phyloP scores from a whole-genome alignment of 805 yeast species.

The Candida incommunis region DNA sequence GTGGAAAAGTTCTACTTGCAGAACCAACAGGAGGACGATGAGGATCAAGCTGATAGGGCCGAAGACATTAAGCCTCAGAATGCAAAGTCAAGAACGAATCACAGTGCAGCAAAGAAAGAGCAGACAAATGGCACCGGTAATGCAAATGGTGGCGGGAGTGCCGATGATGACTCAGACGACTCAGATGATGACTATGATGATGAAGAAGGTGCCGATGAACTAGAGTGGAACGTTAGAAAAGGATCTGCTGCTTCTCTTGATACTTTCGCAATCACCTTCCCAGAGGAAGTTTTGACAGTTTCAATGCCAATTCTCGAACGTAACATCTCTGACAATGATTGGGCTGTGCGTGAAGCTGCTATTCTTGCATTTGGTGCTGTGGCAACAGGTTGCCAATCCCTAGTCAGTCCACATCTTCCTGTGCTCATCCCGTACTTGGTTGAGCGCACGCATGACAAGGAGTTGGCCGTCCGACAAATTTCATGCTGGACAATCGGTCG shows the following conservation, averaged over 20 bases:
- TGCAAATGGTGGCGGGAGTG: conserved; percentile 16
- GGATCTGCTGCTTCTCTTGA: conserved; percentile 93
- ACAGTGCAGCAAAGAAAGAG: conserved; percentile 11
- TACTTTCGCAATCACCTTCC: conserved; percentile 52
- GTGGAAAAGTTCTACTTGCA: conserved; percentile 57
- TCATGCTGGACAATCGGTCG: conserved; percentile 93
- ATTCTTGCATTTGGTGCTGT: conserved; percentile 92
- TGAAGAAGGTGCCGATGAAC: conserved; percentile 49
- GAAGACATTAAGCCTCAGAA: conserved; percentile 79
- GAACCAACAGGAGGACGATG: conserved; percentile 61
- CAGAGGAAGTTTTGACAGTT: conserved; percentile 49
- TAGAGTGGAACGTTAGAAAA: conserved; percentile 84
- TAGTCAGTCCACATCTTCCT: conserved; percentile 57
- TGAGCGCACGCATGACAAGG: conserved; percentile 56
- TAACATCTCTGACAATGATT: conserved; percentile 50
- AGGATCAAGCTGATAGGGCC: conserved; percentile 62
- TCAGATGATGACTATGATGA: conserved; percentile 62
- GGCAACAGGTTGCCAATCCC: conserved; percentile 67
- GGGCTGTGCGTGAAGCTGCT: conserved; percentile 90
- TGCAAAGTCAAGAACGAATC: conserved; percentile 46
- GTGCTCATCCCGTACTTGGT: conserved; percentile 73
- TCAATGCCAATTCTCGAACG: conserved; percentile 66
- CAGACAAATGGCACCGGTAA: conserved; percentile 7
- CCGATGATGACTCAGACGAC: conserved; percentile 35
- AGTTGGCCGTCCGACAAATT: conserved; percentile 82